phyloP scores from a whole-genome alignment of 306 rosid species.

The Dicorynia guianensis region DNA sequence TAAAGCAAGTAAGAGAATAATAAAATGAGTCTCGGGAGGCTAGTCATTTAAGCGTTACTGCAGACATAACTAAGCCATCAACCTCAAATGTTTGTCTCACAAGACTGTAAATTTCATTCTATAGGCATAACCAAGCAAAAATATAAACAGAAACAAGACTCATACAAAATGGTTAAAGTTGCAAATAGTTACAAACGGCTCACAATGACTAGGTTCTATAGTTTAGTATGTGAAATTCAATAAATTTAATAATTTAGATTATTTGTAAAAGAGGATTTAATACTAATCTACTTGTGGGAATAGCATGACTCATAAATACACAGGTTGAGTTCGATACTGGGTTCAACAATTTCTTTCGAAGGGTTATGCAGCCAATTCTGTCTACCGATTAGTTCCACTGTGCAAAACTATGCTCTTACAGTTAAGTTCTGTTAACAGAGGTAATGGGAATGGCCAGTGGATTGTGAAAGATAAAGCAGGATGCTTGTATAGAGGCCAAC shows the following conservation, averaged over 20 bases:
- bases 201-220: too few species aligned
- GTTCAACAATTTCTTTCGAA: background rate
- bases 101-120: background rate
- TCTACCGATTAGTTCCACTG: conserved; percentile 7
- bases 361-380: background rate
- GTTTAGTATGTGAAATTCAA: too few species aligned
- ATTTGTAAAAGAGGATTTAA: too few species aligned
- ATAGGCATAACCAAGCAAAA: background rate
- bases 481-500: conserved; percentile 7
- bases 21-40: background rate
- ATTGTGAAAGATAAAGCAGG: background rate
- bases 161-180: too few species aligned
- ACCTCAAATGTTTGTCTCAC: background rate
- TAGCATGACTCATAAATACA: too few species aligned
- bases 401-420: background rate
- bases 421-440: background rate
- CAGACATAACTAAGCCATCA: background rate
- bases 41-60: background rate
- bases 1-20: conserved; percentile 3
- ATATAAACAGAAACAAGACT: too few species aligned
- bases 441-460: background rate
- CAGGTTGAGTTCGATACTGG: background rate
- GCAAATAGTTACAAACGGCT: too few species aligned
- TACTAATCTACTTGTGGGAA: too few species aligned
- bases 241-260: too few species aligned